Conservation (phyloP, 192 early-diverging fungal genomes). For the Lobosporangium transversale region DNA sequence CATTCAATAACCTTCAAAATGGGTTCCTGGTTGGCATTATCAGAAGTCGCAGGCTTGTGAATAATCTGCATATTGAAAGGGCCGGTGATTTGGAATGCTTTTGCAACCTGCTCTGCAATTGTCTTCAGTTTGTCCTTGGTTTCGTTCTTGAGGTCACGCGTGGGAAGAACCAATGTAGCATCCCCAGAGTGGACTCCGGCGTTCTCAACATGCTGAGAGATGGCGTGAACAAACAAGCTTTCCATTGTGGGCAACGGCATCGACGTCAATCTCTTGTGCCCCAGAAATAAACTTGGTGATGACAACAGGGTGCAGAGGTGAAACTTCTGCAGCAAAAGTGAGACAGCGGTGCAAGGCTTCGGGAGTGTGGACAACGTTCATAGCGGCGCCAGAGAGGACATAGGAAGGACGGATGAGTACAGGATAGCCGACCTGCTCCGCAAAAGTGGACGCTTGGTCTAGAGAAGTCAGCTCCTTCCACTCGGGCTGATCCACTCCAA, state of each 20-base stretch:
- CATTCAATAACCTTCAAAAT: conserved; percentile 97
- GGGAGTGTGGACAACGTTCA: conserved; percentile 93
- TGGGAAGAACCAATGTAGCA: conserved; percentile 91
- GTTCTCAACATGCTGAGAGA: conserved; percentile 97
- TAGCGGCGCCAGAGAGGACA: conserved; percentile 97
- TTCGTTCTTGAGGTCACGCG: conserved; percentile 60
- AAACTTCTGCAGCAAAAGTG: conserved; percentile 84
- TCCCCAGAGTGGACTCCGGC: conserved; percentile 98
- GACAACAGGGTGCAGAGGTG: conserved; percentile 95
- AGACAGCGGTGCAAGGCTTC: conserved; percentile 78
- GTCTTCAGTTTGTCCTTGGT: conserved; percentile 73
- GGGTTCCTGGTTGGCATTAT: conserved; percentile 46
- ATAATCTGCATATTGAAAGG: conserved; percentile 99
- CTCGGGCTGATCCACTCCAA: conserved; percentile 94
- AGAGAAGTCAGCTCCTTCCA: conserved; percentile 93
- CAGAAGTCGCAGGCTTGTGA: conserved; percentile 48
- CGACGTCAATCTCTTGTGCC: conserved; percentile 95
- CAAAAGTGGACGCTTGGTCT: conserved; percentile 88
- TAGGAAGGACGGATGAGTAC: conserved; percentile 97
- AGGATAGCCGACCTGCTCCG: conserved; percentile 86
- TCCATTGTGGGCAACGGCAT: conserved; percentile 90
- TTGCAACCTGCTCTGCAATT: conserved; percentile 88
- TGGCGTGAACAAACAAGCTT: conserved; percentile 85
- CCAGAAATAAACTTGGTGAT: conserved; percentile 96
- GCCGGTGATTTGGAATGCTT: conserved; percentile 94